Conservation (phyloP, 108 stramenopile species). For the Cyclotella baltica region DNA sequence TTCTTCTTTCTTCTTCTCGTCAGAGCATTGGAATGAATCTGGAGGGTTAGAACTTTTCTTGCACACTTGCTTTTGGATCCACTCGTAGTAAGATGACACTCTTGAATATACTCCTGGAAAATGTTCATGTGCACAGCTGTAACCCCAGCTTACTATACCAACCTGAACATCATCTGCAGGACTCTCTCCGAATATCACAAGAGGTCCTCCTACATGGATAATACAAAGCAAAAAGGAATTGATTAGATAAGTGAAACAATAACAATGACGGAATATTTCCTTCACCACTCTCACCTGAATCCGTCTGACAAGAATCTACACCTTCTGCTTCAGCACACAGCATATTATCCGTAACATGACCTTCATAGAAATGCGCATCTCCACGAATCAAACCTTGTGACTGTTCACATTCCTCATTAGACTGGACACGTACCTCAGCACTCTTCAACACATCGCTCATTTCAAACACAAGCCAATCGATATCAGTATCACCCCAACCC, state of each 20-base stretch:
- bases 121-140: conserved; percentile 24
- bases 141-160: conserved; percentile 48
- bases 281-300: conserved; percentile 28
- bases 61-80: conserved; percentile 35
- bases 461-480: background rate
- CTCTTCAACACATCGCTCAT: conserved; percentile 15
- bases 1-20: background rate
- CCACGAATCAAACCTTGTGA: conserved; percentile 17
- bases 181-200: conserved; percentile 32
- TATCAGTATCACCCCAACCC: conserved; percentile 57
- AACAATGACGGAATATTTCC: background rate
- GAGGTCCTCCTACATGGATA: conserved; percentile 32
- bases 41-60: conserved; percentile 7
- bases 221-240: background rate
- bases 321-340: conserved; percentile 30
- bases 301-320: conserved; percentile 40
- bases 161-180: conserved; percentile 36
- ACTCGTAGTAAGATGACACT: conserved; percentile 29
- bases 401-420: conserved; percentile 49
- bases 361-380: conserved; percentile 17
- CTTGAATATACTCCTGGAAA: conserved; percentile 55
- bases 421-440: conserved; percentile 27
- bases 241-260: background rate
- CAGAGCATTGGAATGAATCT: conserved; percentile 10
- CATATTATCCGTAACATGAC: conserved; percentile 37